Conservation (phyloP, 331 rosid species). For the Malus hybrid region DNA sequence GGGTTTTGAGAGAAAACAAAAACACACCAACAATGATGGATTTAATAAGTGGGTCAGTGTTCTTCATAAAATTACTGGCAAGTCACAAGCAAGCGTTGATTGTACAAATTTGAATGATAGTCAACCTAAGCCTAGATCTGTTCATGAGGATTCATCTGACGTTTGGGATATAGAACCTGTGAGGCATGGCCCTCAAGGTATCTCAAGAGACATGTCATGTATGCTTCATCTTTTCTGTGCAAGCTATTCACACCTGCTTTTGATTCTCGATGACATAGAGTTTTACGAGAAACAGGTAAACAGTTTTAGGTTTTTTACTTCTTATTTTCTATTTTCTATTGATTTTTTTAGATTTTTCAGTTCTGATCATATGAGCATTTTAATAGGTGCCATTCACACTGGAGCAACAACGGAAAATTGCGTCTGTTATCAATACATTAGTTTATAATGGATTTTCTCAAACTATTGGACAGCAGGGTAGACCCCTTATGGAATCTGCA, state of each 20-base stretch:
- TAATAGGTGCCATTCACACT: constrained; percentile 77
- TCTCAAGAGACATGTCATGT: constrained; percentile 62
- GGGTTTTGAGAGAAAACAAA: constrained; percentile 43
- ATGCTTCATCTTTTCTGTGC: constrained; percentile 90
- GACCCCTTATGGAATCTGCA: constrained; percentile 78
- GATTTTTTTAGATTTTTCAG: not conserved
- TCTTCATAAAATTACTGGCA: constrained; percentile 69
- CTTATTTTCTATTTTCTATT: not conserved
- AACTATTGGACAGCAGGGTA: constrained; percentile 44
- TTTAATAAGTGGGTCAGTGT: constrained; percentile 66
- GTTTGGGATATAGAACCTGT: constrained; percentile 72
- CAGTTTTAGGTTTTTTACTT: not conserved
- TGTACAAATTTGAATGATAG: constrained; percentile 20
- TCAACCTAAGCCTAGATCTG: constrained; percentile 44
- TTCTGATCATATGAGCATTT: constrained; percentile 21
- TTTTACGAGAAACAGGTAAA: constrained; percentile 92
- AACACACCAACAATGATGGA: constrained; percentile 50
- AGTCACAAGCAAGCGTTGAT: constrained; percentile 39
- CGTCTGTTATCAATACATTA: constrained; percentile 80
- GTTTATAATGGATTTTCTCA: constrained; percentile 80
- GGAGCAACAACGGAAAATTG: constrained; percentile 84
- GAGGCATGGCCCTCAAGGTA: constrained; percentile 75
- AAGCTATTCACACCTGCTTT: constrained; percentile 84
- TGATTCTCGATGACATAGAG: constrained; percentile 95
- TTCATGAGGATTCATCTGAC: constrained; percentile 41